Base-by-base conservation (phyloP, 495 filamentous ascomycete genomes). In the Penicillium diatomitis region DNA sequence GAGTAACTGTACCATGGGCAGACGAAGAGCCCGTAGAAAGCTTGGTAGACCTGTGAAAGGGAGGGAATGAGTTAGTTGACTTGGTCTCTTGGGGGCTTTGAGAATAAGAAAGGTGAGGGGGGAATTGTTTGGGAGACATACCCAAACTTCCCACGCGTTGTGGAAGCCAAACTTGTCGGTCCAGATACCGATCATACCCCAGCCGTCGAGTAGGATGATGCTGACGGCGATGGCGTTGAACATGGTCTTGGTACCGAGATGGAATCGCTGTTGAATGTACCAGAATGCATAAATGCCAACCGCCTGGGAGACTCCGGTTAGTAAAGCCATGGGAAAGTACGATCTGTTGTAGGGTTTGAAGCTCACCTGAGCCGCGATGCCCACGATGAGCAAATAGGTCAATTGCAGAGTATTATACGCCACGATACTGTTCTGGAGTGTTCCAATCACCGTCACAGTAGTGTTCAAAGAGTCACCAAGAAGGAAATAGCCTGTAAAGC, bases 101-200 rank as follows among this genome's bases (percentile, higher is more conserved):
- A 20, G 20, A 20, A 20, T 20, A 20, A 0, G 20, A 20, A 20
- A 20, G 20, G 20, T 0, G 20, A n/a, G n/a, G n/a, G n/a, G n/a
- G n/a, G n/a, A n/a, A 20, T 20, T 20, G 20, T 20, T 20, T 20
- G 0, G 20, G 20, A 20, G 20, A 30, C 59, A 41, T 37, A 79
- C 61, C 76, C 77, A 82, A 42, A 82, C 68, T 63, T 84, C 81
- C 78, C 77, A 84, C 5, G 69, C 60, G 46, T 81, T 65, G 53
- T 83, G 78, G 57, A 82, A 84, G 6, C 81, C 81, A 55, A 84
- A 82, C 5, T 49, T 61, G 37, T 76, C 48, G 2, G 79, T 82
- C 80, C 79, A 83, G 53, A 81, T 82, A 6, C 81, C 81, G 41
- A 83, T 77, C 78, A 83, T 82, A 42, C 81, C 81, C 81, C 81